Conservation (phyloP, 2,329 filamentous ascomycete species). For the Cordyceps javanica region DNA sequence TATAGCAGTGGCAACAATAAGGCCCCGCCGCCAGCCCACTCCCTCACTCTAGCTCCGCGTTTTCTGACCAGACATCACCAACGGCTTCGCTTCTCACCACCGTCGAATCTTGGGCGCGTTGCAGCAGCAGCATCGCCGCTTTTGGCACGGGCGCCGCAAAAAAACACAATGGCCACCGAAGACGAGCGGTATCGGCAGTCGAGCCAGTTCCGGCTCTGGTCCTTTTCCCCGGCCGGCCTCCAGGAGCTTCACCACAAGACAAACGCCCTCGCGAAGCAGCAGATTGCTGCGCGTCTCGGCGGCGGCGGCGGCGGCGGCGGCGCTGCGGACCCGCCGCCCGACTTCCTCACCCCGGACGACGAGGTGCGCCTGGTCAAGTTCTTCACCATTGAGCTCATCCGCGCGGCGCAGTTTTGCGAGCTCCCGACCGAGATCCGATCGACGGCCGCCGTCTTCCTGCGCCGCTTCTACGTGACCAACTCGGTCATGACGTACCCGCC, state of each 20-base stretch:
- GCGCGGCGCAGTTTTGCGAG: constrained; percentile 48
- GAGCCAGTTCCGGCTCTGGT: constrained; percentile 89
- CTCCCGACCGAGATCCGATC: constrained; percentile 44
- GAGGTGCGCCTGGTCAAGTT: constrained; percentile 76
- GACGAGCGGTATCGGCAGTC: constrained; percentile 87
- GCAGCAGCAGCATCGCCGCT: no score
- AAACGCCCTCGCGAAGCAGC: constrained; percentile 64
- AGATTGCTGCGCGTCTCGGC: constrained; percentile 53
- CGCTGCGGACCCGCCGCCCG: constrained; percentile 53
- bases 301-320: no score
- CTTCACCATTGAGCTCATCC: constrained; percentile 58
- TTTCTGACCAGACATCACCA: no score
- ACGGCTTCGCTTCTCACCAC: no score
- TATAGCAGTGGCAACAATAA: no score
- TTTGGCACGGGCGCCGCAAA: no score
- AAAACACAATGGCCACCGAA: constrained; percentile 77
- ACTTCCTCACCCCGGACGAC: constrained; percentile 77
- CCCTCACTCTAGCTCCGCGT: no score
- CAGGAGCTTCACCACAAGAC: constrained; percentile 68
- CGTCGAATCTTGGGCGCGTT: no score
- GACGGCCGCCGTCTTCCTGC: constrained; percentile 83
- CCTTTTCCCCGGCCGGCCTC: constrained; percentile 71
- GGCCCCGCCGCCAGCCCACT: no score
- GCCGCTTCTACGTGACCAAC: constrained; percentile 93
- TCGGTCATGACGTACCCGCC: constrained; percentile 95